Base-by-base conservation (phyloP, 176 grass and related monocot species). In the Ananas comosus region DNA sequence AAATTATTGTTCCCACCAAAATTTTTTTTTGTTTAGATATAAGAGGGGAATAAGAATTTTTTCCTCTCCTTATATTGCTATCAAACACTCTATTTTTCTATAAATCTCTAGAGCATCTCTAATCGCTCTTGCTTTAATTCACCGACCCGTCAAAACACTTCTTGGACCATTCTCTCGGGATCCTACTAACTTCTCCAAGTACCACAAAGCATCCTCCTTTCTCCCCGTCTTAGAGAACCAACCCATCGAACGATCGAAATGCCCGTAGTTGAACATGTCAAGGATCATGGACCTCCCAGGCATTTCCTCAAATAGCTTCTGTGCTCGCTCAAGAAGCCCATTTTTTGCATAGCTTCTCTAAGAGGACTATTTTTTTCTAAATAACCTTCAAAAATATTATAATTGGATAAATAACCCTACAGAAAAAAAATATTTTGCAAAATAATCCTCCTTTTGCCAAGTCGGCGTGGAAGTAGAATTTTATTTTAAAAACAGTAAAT, bases 71-170 rank as follows among this genome's bases (percentile, higher is more conserved):
- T n/a, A n/a, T n/a, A n/a, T n/a, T n/a, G n/a, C n/a, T n/a, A n/a
- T n/a, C n/a, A n/a, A n/a, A n/a, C n/a, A n/a, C n/a, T n/a, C n/a
- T 82, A 88, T 84, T 51, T 76, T 88, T 28, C 69, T 77, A 1
- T 84, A 88, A 16, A 88, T 80, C 78, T 88, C 75, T 47, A 88
- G 54, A n/a, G 86, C 86, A 25, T 88, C 69, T 63, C 82, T 72
- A 17, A 85, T 56, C 57, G 63, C 61, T 10, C 81, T 80, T 72
- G 77, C 80, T 70, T n/a, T n/a, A n/a, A n/a, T 88, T 79, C 2
- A 75, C 58, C 64, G 83, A 69, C 18, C 85, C 85, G 63, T 80
- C 68, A 24, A 72, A 83, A 83, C 72, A 88, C 74, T 65, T 82
- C 16, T 48, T 2, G 64, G 64, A 66, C 25, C 64, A 27, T 13